A percentile compares a stretch with the other conserved stretches of the same genome.
Evolutionary conservation across 208 protist genomes (phyloP).

Genomic region (Novymonas esmeraldas): DNA sequence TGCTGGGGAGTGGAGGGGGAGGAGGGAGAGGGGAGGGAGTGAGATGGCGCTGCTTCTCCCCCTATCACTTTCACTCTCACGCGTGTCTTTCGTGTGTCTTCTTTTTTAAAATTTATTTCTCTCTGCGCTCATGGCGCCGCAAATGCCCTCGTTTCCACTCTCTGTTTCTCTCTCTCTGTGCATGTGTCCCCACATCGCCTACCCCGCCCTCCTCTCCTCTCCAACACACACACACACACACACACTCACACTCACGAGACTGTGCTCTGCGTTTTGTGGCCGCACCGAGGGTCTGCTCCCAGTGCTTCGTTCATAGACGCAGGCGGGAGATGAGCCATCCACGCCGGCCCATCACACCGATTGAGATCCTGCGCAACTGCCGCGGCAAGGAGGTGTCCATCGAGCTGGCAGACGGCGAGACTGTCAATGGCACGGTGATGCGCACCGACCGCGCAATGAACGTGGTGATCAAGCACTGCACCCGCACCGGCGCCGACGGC

Average conservation of each 20-base stretch:
- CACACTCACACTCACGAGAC: not conserved
- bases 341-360: constrained; percentile 49
- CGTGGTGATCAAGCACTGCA: constrained; percentile 78
- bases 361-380: constrained; percentile 85
- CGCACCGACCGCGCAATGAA: constrained; percentile 84
- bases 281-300: too few relatives aligned
- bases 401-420: constrained; percentile 71
- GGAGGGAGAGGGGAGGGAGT: too few relatives aligned
- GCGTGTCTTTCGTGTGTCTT: not conserved
- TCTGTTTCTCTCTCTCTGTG: not conserved
- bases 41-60: too few relatives aligned
- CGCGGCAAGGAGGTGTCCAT: constrained; percentile 79
- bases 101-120: not conserved
- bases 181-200: too few relatives aligned
- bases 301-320: too few relatives aligned
- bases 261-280: constrained; percentile 4
- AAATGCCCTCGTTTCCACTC: not conserved
- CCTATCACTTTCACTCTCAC: too few relatives aligned
- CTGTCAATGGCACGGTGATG: constrained; percentile 83
- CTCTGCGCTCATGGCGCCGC: not conserved
- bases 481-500: constrained; percentile 62
- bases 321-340: constrained; percentile 36
- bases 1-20: too few relatives aligned
- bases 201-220: not conserved
- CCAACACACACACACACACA: constrained; percentile 1